Evolutionary conservation across 345 rosid genomes (phyloP).

Genomic region (Salix udensis): DNA sequence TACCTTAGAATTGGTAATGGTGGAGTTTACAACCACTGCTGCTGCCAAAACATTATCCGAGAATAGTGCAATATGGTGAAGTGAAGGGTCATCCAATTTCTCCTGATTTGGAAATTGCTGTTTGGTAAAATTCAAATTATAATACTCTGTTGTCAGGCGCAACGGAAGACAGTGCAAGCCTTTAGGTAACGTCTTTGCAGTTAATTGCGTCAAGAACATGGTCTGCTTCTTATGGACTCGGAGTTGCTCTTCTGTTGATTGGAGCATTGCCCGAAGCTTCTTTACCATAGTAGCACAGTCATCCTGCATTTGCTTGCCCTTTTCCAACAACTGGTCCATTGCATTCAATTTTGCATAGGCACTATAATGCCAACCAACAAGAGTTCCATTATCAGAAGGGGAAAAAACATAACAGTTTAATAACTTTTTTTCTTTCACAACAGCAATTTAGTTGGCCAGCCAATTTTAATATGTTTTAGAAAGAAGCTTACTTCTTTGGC

Average conservation of each 20-base stretch:
- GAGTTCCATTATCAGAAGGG: neutral
- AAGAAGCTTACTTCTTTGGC: conserved; percentile 59
- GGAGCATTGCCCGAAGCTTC: conserved; percentile 98
- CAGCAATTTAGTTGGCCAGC: neutral
- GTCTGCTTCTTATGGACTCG: conserved; percentile 91
- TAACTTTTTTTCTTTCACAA: neutral
- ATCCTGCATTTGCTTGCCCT: conserved; percentile 84
- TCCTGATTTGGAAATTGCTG: conserved; percentile 67
- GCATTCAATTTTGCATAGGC: conserved; percentile 66
- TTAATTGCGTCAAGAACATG: conserved; percentile 86
- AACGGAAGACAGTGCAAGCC: conserved; percentile 98
- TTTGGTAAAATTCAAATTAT: conserved; percentile 56
- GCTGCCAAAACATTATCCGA: conserved; percentile 92
- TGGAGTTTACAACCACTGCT: conserved; percentile 90
- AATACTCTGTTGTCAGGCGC: conserved; percentile 82
- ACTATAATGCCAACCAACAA: conserved; percentile 36
- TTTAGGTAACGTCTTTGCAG: conserved; percentile 94
- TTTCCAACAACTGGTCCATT: conserved; percentile 82
- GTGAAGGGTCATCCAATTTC: conserved; percentile 61
- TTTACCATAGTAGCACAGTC: conserved; percentile 79
- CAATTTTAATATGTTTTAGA: neutral
- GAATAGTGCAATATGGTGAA: conserved; percentile 88
- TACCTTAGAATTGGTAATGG: conserved; percentile 82
- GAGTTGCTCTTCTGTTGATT: conserved; percentile 91
- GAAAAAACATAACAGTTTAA: neutral